Evolutionary conservation across 2,329 filamentous ascomycete genomes (phyloP).

Genomic region (Cryphonectria parasitica): DNA sequence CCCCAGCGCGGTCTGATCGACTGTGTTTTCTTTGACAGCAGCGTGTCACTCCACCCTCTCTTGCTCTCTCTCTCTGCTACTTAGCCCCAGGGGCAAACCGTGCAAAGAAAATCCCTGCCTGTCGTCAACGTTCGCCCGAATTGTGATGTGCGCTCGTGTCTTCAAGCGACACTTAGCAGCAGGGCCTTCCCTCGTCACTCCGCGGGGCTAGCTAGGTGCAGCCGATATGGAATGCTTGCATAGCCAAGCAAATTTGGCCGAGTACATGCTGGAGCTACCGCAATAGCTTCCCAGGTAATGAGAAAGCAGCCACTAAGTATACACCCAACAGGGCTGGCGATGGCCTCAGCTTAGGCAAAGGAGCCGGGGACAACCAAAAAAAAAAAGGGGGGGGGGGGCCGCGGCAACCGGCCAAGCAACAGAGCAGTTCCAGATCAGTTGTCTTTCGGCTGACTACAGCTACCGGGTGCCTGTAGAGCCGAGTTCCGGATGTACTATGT

Average conservation of each 20-base stretch:
- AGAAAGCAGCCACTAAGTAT: neutral
- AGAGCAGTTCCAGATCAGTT: neutral
- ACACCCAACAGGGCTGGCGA: neutral
- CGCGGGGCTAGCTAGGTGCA: constrained; percentile 2
- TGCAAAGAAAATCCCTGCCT: neutral
- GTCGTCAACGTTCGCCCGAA: neutral
- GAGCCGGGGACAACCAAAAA: too few relatives aligned
- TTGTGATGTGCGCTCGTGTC: constrained; percentile 5
- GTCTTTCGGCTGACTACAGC: neutral
- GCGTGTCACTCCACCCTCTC: neutral
- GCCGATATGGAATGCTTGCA: neutral
- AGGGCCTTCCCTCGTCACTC: neutral
- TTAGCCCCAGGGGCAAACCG: neutral
- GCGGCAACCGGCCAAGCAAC: neutral
- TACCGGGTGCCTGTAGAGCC: neutral
- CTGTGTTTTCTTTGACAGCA: neutral
- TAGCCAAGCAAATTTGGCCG: neutral
- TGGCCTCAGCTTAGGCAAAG: neutral
- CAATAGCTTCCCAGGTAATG: neutral
- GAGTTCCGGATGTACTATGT: neutral
- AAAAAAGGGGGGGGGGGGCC: neutral
- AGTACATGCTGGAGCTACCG: neutral
- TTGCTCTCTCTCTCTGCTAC: too few relatives aligned
- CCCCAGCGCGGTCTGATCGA: constrained; percentile 9
- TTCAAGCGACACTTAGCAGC: constrained; percentile 5